Percentiles rank a stretch among this genome's conserved stretches.
These are phyloP conservation scores for Euptelea pleiosperma DNA, from an alignment of 164 flowering plant species.

Conservation along the genomic window DNA sequence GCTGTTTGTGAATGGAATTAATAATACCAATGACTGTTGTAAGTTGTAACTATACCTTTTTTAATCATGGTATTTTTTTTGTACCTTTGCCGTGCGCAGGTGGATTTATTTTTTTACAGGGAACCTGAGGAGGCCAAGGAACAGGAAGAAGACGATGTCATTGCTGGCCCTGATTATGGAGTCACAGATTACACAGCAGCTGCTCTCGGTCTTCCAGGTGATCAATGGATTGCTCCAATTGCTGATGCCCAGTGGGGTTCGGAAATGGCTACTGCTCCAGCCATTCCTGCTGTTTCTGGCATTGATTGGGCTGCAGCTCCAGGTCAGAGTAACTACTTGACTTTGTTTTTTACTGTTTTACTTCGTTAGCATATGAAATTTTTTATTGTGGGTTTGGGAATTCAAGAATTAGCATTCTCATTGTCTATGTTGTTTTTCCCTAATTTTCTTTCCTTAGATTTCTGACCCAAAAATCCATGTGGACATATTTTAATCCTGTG, in stretches of 20 bases:
- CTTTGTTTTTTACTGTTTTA: too few relatives aligned
- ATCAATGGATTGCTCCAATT: slow-evolving; percentile 39
- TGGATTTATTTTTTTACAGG: slow-evolving; percentile 76
- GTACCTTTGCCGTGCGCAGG: slow-evolving; percentile 38
- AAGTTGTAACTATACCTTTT: too few relatives aligned
- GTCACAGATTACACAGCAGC: slow-evolving; percentile 23
- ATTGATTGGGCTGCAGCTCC: slow-evolving; percentile 30
- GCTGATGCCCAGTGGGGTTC: slow-evolving; percentile 46
- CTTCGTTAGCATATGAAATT: too few relatives aligned
- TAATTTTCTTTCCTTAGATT: too few relatives aligned
- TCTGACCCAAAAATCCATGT: too few relatives aligned
- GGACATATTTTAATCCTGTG: too few relatives aligned
- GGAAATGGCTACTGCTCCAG: slow-evolving; percentile 23
- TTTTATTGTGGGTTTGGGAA: too few relatives aligned
- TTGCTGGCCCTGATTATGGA: slow-evolving; percentile 38
- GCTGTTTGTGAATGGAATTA: too few relatives aligned
- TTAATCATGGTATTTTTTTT: neutral
- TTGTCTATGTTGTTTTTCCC: too few relatives aligned
- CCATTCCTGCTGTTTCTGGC: slow-evolving; percentile 25
- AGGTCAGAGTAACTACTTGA: slow-evolving; percentile 40
- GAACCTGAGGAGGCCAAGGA: slow-evolving; percentile 70
- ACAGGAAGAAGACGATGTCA: slow-evolving; percentile 57
- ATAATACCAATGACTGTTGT: too few relatives aligned
- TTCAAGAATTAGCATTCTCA: too few relatives aligned
- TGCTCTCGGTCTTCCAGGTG: slow-evolving; percentile 15